A percentile compares a stretch with the other conserved stretches of the same genome.
Conservation (phyloP, 768 basidiomycete genomes). For the Melanogaster broomeanus region DNA sequence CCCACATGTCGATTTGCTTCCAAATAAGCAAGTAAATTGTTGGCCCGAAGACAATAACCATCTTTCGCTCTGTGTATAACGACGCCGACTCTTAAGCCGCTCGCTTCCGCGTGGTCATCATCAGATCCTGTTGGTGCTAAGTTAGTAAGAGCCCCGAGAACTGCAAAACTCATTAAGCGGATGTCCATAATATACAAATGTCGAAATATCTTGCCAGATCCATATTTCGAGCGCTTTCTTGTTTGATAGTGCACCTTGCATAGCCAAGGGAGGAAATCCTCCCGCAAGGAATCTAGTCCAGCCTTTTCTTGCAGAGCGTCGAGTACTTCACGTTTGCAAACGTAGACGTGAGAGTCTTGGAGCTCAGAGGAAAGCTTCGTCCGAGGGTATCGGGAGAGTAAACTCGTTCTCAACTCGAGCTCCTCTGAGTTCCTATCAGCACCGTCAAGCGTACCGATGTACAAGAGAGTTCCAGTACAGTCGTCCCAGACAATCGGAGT, state of each 20-base stretch:
- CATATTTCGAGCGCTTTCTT: slow-evolving; percentile 60
- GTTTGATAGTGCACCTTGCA: slow-evolving; percentile 82
- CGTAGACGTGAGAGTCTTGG: slow-evolving; percentile 90
- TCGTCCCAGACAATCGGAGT: slow-evolving; percentile 71
- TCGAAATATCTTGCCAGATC: slow-evolving; percentile 41
- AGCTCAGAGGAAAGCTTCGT: slow-evolving; percentile 65
- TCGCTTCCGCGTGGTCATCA: slow-evolving; percentile 33
- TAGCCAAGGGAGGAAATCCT: slow-evolving; percentile 92
- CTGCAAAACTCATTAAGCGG: too few species aligned
- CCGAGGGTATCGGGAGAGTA: slow-evolving; percentile 79
- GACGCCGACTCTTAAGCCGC: slow-evolving; percentile 65
- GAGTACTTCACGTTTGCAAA: slow-evolving; percentile 75
- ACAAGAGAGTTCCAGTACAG: slow-evolving; percentile 60
- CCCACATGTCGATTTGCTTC: slow-evolving; percentile 81
- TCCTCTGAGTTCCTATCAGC: slow-evolving; percentile 70
- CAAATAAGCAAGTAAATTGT: slow-evolving; percentile 74
- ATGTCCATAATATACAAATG: background rate
- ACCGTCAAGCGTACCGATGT: slow-evolving; percentile 72
- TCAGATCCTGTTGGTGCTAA: slow-evolving; percentile 42
- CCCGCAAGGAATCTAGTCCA: slow-evolving; percentile 78
- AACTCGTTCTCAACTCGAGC: slow-evolving; percentile 70
- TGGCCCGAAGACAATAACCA: slow-evolving; percentile 68
- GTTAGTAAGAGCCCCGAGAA: slow-evolving; percentile 48
- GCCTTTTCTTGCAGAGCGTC: slow-evolving; percentile 68
- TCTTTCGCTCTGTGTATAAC: slow-evolving; percentile 54